Evolutionary conservation across 2,329 filamentous ascomycete species (phyloP).

Genomic region (Aspergillus viridinutans): DNA sequence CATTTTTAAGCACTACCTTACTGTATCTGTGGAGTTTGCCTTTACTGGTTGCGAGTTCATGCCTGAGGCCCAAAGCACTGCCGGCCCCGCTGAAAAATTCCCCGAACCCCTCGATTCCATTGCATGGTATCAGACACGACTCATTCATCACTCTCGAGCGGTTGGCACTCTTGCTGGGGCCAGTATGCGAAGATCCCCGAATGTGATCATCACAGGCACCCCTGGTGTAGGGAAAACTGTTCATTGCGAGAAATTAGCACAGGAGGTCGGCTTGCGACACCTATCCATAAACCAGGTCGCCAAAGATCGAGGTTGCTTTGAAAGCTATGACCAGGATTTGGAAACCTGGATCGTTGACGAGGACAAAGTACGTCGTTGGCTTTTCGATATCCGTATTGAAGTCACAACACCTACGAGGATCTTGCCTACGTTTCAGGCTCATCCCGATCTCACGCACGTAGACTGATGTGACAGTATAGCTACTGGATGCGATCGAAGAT

Average conservation of each 20-base stretch:
- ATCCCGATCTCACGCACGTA: conserved; percentile 7
- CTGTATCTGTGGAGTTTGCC: background rate
- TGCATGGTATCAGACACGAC: background rate
- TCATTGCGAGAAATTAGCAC: conserved; percentile 76
- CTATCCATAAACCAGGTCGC: conserved; percentile 86
- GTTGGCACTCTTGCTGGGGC: conserved; percentile 2
- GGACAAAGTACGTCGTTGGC: conserved; percentile 65
- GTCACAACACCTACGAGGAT: background rate
- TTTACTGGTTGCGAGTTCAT: background rate
- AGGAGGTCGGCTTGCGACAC: conserved; percentile 72
- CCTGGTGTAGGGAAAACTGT: conserved; percentile 95
- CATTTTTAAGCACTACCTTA: background rate
- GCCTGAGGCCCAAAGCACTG: conserved; percentile 17
- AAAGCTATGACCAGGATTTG: conserved; percentile 80
- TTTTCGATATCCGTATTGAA: background rate
- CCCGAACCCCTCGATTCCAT: conserved; percentile 3
- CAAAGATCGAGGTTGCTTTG: conserved; percentile 81
- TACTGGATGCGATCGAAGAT: conserved; percentile 85
- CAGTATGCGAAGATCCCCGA: conserved; percentile 55
- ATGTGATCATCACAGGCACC: conserved; percentile 92
- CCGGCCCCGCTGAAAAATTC: conserved; percentile 20
- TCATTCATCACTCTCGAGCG: background rate
- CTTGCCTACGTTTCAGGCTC: background rate
- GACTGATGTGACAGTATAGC: conserved; percentile 32
- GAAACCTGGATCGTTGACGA: conserved; percentile 93